These are phyloP conservation scores for Boletus subcaerulescens DNA, from an alignment of 768 basidiomycete genomes.

Conservation along the genomic window DNA sequence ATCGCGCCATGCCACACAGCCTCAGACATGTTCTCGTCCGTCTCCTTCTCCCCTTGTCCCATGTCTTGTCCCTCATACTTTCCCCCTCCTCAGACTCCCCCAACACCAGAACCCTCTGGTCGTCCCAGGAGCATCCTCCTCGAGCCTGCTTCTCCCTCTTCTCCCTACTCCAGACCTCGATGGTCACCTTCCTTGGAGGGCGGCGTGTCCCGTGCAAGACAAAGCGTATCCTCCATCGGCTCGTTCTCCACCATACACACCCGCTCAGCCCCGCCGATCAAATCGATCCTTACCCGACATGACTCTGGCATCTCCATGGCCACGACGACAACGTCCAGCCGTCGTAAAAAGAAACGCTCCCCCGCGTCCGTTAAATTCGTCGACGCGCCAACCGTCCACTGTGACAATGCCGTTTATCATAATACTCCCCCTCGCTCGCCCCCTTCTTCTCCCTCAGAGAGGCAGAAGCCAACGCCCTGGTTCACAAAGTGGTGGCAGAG, in stretches of 20 bases:
- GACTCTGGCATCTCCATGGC: constrained; percentile 46
- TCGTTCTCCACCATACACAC: constrained; percentile 32
- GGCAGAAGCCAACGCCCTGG: constrained; percentile 16
- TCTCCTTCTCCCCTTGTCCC: neutral
- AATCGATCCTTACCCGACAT: constrained; percentile 58
- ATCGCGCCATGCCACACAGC: constrained; percentile 28
- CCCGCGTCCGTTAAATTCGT: constrained; percentile 65
- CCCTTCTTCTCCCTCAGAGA: constrained; percentile 10
- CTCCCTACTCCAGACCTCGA: constrained; percentile 19
- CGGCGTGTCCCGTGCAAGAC: constrained; percentile 26
- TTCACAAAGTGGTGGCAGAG: constrained; percentile 30
- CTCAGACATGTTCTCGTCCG: constrained; percentile 30
- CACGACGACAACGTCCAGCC: constrained; percentile 25
- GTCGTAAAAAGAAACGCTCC: constrained; percentile 31
- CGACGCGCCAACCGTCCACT: constrained; percentile 61
- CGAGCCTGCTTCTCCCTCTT: constrained; percentile 17
- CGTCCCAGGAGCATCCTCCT: constrained; percentile 27
- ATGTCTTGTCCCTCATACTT: constrained; percentile 7
- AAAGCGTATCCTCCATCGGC: constrained; percentile 40
- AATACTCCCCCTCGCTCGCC: constrained; percentile 14
- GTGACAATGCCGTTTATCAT: constrained; percentile 24
- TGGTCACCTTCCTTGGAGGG: constrained; percentile 18
- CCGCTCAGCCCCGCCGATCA: constrained; percentile 30
- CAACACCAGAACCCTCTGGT: constrained; percentile 9
- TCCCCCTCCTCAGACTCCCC: constrained; percentile 20